Evolutionary conservation across 805 yeast genomes (phyloP), one percentile per base, ranked within the genome.

Genomic region (Ogataea trehalophila): DNA sequence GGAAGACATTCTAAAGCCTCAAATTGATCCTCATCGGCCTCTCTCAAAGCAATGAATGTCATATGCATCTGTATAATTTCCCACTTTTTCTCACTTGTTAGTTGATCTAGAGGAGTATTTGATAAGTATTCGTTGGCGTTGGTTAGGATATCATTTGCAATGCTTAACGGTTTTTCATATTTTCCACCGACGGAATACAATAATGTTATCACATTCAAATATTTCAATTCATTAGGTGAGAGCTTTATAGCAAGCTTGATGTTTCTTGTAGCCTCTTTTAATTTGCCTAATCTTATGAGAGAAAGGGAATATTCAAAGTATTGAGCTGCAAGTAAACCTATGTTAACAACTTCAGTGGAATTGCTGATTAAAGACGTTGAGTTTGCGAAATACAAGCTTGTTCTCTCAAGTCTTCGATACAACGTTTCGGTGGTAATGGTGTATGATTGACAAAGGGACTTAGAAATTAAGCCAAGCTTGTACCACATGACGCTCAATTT

Each of bases 41-140:
- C 90, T 44, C 80, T 67, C n/a, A 88, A 69, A 1, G 87, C 80
- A 35, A 89, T 67, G 56, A 85, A 87, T 0, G 96, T 84, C 65
- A 86, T 72, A 56, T 86, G 86, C 61, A 89, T 72, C 60, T 87
- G 87, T 44, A 83, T 60, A 47, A 81, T 74, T 48, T 75, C 81
- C 67, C 76, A 69, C 57, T 76, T 67, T 35, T 67, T 48, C 16
- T 43, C 42, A 14, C 48, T 34, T 15, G 58, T 22, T 31, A 53
- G 37, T 1, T 46, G 37, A 20, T 47, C 35, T 70, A 79, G 44
- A 54, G 76, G 69, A 46, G 74, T 72, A 34, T 77, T 60, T 0
- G 81, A 80, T 6, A 49, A 23, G 15, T 47, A 44, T 1, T 48
- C n/a, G 11, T 45, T 48, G 13, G 60, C 13, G 42, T 77, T 76